Percentiles rank a stretch among this genome's conserved stretches.
These are phyloP conservation scores for Aurifilum marmelostoma DNA, from an alignment of 2,329 filamentous ascomycete species.

Conservation along the genomic window DNA sequence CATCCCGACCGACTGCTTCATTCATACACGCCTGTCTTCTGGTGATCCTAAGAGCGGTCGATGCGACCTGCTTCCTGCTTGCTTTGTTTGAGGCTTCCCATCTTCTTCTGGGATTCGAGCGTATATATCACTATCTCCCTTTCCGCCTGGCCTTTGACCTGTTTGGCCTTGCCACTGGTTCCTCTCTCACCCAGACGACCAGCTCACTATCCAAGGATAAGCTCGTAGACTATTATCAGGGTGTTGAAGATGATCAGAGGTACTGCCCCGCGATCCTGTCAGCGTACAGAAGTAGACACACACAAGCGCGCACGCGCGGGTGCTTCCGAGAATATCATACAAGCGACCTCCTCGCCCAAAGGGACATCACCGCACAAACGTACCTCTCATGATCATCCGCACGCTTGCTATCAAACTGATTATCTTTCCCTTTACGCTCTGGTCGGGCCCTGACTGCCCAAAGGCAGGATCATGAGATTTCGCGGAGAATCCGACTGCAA, in stretches of 20 bases:
- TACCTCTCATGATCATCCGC: slow-evolving; percentile 91
- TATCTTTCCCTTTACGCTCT: slow-evolving; percentile 82
- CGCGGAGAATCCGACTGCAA: slow-evolving; percentile 80
- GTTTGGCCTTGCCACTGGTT: neutral
- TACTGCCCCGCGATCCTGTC: slow-evolving; percentile 53
- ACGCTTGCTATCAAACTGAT: slow-evolving; percentile 90
- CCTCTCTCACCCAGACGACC: neutral
- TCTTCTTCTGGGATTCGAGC: neutral
- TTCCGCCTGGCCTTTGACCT: neutral
- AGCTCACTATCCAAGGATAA: slow-evolving; percentile 66
- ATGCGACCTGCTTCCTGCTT: neutral
- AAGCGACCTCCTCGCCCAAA: neutral
- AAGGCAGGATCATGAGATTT: slow-evolving; percentile 75
- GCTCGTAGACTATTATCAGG: slow-evolving; percentile 80
- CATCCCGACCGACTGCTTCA: neutral
- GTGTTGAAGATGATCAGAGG: slow-evolving; percentile 84
- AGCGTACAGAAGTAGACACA: slow-evolving; percentile 14
- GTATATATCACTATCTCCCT: neutral
- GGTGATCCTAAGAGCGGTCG: neutral
- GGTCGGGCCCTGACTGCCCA: slow-evolving; percentile 66
- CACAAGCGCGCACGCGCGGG: neutral
- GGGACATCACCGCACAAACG: slow-evolving; percentile 40
- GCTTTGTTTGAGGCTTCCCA: neutral
- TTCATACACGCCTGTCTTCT: neutral
- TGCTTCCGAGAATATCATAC: neutral